These are phyloP conservation scores for Oidiodendron maius DNA, from an alignment of 495 filamentous ascomycete genomes.

Conservation along the genomic window DNA sequence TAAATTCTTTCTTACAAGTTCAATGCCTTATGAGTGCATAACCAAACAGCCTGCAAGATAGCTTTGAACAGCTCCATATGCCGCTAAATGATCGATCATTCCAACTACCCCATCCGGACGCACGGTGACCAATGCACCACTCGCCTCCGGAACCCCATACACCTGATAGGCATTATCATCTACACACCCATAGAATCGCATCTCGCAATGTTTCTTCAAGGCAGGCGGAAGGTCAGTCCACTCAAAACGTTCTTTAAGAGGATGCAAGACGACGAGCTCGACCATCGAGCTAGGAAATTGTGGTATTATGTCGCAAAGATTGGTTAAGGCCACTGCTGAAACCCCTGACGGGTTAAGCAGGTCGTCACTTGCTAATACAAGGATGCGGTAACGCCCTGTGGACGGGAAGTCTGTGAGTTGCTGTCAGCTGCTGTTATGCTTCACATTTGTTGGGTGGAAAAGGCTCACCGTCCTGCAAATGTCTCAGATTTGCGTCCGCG, in stretches of 20 bases:
- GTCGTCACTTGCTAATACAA: constrained; percentile 34
- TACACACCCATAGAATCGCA: constrained; percentile 20
- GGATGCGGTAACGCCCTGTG: constrained; percentile 42
- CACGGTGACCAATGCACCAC: constrained; percentile 58
- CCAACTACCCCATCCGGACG: constrained; percentile 68
- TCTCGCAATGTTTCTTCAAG: constrained; percentile 19
- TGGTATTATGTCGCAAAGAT: constrained; percentile 6
- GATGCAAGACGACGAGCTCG: constrained; percentile 21
- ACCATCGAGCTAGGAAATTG: constrained; percentile 15
- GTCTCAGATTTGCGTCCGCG: constrained; percentile 37
- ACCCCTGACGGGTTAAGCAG: constrained; percentile 25
- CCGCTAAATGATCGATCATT: not conserved
- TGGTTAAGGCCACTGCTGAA: constrained; percentile 14
- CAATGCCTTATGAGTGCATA: too few relatives aligned
- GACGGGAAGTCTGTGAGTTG: constrained; percentile 30
- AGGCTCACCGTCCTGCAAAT: constrained; percentile 42
- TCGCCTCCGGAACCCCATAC: constrained; percentile 22
- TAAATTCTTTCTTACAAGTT: too few relatives aligned
- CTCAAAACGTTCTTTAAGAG: constrained; percentile 15
- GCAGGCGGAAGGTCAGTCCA: constrained; percentile 23
- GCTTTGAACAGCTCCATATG: not conserved
- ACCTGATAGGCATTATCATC: constrained; percentile 14
- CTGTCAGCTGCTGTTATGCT: not conserved
- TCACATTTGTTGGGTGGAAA: not conserved
- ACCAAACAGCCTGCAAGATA: constrained; percentile 4